These are phyloP conservation scores for Rhodamnia rubescens DNA, from an alignment of 345 rosid species.

Conservation along the genomic window DNA sequence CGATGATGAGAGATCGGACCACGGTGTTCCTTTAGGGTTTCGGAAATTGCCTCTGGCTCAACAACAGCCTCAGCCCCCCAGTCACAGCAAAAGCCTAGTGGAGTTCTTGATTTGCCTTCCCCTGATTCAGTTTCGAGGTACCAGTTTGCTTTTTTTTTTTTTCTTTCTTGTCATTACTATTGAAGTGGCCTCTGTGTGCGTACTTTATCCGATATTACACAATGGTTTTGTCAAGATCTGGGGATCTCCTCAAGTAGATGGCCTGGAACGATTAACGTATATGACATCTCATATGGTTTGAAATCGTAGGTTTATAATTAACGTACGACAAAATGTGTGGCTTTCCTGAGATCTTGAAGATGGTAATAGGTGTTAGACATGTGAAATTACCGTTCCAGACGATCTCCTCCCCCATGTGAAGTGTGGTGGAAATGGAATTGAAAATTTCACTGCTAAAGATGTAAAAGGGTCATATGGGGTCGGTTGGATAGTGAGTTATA, in stretches of 20 bases:
- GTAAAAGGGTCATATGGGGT: not conserved
- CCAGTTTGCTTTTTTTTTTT: not conserved
- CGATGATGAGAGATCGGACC: slow-evolving; percentile 95
- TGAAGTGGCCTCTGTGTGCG: not conserved
- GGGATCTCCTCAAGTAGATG: not conserved
- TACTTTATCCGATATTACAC: not conserved
- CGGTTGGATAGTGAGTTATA: not conserved
- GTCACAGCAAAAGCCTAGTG: slow-evolving; percentile 41
- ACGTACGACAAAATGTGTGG: not conserved
- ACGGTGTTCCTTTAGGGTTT: slow-evolving; percentile 44
- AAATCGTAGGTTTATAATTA: not conserved
- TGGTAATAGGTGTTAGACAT: not conserved
- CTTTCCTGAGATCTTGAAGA: not conserved
- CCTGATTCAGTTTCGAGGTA: slow-evolving; percentile 96
- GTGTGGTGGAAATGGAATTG: not conserved
- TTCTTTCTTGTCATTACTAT: not conserved
- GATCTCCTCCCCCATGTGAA: not conserved
- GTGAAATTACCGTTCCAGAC: not conserved
- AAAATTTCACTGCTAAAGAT: not conserved
- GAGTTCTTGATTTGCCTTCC: slow-evolving; percentile 58
- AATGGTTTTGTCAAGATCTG: not conserved
- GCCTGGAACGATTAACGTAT: not conserved
- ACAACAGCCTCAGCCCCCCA: slow-evolving; percentile 39
- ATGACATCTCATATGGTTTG: not conserved
- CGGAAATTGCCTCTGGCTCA: slow-evolving; percentile 37